phyloP scores from a whole-genome alignment of 164 flowering plant genomes.

The Liquidambar formosana region DNA sequence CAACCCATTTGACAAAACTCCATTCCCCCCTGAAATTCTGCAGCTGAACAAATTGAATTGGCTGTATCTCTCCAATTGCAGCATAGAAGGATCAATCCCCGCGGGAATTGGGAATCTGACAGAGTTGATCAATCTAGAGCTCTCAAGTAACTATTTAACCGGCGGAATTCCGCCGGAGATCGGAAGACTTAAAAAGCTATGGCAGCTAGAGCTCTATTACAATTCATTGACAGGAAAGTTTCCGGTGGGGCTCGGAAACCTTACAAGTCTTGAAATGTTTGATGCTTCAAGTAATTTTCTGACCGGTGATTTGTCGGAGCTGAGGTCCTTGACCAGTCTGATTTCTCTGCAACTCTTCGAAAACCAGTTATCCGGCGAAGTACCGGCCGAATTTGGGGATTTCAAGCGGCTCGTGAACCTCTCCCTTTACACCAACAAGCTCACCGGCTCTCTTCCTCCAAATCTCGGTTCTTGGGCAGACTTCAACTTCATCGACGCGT shows the following conservation, averaged over 20 bases:
- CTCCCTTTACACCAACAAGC: slow-evolving; percentile 64
- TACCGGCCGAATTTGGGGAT: slow-evolving; percentile 65
- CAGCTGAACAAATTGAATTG: slow-evolving; percentile 34
- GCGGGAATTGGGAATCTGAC: slow-evolving; percentile 54
- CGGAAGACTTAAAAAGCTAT: slow-evolving; percentile 52
- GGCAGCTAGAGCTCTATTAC: slow-evolving; percentile 73
- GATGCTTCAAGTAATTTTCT: slow-evolving; percentile 55
- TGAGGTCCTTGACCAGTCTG: slow-evolving; percentile 36
- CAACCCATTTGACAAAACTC: slow-evolving; percentile 40
- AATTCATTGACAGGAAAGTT: slow-evolving; percentile 59
- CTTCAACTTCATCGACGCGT: slow-evolving; percentile 72
- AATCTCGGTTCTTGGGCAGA: slow-evolving; percentile 81
- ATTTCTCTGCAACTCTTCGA: slow-evolving; percentile 47
- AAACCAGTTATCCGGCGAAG: slow-evolving; percentile 48
- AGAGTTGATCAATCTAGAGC: slow-evolving; percentile 56
- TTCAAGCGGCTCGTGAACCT: slow-evolving; percentile 59
- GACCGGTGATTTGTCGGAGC: slow-evolving; percentile 51
- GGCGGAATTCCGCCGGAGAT: slow-evolving; percentile 70
- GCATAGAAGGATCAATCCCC: slow-evolving; percentile 64
- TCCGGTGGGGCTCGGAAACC: slow-evolving; percentile 63
- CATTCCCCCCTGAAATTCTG: slow-evolving; percentile 37
- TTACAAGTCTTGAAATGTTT: slow-evolving; percentile 42
- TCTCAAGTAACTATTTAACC: slow-evolving; percentile 44
- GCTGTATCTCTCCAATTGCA: slow-evolving; percentile 55
- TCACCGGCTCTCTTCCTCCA: slow-evolving; percentile 69